These are phyloP conservation scores for Globisporangium barbulae DNA, from an alignment of 352 stramenopile genomes.

Conservation along the genomic window DNA sequence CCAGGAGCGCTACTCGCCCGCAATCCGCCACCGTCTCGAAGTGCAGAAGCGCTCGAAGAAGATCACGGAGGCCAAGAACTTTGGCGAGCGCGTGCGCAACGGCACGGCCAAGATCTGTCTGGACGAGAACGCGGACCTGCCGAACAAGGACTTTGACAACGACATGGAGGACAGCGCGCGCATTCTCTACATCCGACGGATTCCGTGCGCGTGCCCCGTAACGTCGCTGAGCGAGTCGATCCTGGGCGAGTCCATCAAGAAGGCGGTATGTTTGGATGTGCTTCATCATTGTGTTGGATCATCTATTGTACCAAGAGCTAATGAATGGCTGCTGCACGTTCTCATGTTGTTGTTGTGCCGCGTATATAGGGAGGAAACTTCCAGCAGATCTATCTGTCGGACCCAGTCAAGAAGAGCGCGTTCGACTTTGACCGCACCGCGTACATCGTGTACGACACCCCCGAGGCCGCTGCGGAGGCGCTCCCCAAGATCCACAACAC, in stretches of 20 bases:
- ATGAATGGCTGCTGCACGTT: neutral
- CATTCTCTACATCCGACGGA: constrained; percentile 76
- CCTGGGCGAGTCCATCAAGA: constrained; percentile 78
- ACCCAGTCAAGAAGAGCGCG: constrained; percentile 83
- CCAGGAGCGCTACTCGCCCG: constrained; percentile 81
- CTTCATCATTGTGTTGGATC: neutral
- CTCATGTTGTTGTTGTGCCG: constrained; percentile 3
- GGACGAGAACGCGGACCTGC: constrained; percentile 50
- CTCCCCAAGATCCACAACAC: constrained; percentile 86
- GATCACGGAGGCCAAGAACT: constrained; percentile 71
- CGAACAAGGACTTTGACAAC: constrained; percentile 61
- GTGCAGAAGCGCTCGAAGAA: constrained; percentile 65
- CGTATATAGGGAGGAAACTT: constrained; percentile 57
- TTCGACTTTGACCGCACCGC: constrained; percentile 84
- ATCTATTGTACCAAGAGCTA: neutral
- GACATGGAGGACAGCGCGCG: constrained; percentile 75
- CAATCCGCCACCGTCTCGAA: constrained; percentile 62
- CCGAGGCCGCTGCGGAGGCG: constrained; percentile 62
- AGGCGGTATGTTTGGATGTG: constrained; percentile 49
- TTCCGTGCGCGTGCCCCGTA: constrained; percentile 75
- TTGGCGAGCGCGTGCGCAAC: constrained; percentile 56
- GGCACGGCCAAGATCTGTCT: constrained; percentile 57
- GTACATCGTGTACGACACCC: constrained; percentile 82
- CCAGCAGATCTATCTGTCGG: constrained; percentile 74
- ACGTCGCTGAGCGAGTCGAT: constrained; percentile 59